phyloP scores from a whole-genome alignment of 805 yeast genomes.

The Starmera pachycereana region DNA sequence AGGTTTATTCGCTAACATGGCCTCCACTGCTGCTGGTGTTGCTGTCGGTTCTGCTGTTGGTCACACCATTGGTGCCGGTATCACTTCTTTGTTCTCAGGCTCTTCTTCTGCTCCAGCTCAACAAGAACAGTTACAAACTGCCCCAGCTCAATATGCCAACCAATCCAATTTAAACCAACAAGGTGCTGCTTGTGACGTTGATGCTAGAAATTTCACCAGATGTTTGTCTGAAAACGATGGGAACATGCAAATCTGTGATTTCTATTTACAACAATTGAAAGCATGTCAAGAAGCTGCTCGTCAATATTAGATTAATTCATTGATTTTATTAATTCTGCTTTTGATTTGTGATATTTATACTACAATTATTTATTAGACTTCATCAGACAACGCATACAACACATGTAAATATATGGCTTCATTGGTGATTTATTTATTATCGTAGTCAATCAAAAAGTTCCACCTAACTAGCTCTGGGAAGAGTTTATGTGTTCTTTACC shows the following conservation, averaged over 20 bases:
- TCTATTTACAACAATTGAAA: slow-evolving; percentile 92
- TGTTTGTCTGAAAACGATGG: slow-evolving; percentile 92
- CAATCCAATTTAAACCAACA: slow-evolving; percentile 28
- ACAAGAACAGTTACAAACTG: slow-evolving; percentile 25
- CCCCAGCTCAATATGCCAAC: slow-evolving; percentile 21
- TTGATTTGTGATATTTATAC: background rate
- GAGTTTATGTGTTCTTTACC: too few relatives aligned
- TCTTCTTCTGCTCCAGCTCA: slow-evolving; percentile 43
- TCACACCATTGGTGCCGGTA: slow-evolving; percentile 93
- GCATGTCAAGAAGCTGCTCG: slow-evolving; percentile 94
- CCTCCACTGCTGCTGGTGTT: slow-evolving; percentile 98
- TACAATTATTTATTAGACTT: background rate
- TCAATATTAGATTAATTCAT: slow-evolving; percentile 42
- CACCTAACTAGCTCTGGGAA: too few relatives aligned
- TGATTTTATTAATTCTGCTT: background rate
- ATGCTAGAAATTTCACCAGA: slow-evolving; percentile 91
- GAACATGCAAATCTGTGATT: slow-evolving; percentile 95
- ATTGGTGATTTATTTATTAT: background rate
- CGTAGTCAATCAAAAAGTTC: too few relatives aligned
- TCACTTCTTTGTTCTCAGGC: slow-evolving; percentile 83
- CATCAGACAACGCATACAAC: background rate
- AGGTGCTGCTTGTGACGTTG: slow-evolving; percentile 69
- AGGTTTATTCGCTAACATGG: slow-evolving; percentile 95
- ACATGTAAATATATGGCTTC: background rate
- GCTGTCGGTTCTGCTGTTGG: slow-evolving; percentile 98